Conservation (phyloP, 495 filamentous ascomycete genomes). For the Aspergillus panamensis region DNA sequence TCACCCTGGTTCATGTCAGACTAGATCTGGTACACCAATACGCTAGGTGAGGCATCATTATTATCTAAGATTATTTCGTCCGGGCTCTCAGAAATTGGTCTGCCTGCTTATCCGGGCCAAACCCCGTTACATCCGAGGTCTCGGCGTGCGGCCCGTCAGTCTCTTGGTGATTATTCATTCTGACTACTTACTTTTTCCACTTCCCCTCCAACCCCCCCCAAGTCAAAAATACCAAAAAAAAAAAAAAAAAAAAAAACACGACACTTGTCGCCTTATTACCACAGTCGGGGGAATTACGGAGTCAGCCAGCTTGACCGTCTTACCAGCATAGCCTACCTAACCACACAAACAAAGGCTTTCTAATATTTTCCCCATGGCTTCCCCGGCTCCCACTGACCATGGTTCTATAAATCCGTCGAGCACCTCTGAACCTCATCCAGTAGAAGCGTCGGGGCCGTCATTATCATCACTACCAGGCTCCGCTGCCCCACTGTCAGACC, state of each 20-base stretch:
- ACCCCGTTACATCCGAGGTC: conserved; percentile 36
- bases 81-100: not conserved
- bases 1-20: not conserved
- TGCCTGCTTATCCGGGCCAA: conserved; percentile 14
- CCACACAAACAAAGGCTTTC: not conserved
- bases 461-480: conserved; percentile 15
- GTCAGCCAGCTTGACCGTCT: not conserved
- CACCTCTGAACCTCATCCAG: conserved; percentile 3
- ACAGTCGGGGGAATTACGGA: not conserved
- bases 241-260: no score
- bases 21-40: not conserved
- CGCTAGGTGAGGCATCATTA: not conserved
- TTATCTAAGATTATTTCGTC: not conserved
- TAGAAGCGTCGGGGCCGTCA: conserved; percentile 14
- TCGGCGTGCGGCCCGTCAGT: conserved; percentile 12
- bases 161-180: not conserved
- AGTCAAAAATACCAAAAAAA: not conserved
- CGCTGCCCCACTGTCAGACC: conserved; percentile 21
- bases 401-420: conserved; percentile 16
- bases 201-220: conserved; percentile 1
- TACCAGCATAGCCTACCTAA: not conserved
- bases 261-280: no score
- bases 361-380: conserved; percentile 24
- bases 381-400: conserved; percentile 15
- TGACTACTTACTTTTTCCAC: conserved; percentile 10